Evolutionary conservation across 768 basidiomycete species (phyloP), one percentile per base, ranked within the genome.

Genomic region (Mycena haematopus): DNA sequence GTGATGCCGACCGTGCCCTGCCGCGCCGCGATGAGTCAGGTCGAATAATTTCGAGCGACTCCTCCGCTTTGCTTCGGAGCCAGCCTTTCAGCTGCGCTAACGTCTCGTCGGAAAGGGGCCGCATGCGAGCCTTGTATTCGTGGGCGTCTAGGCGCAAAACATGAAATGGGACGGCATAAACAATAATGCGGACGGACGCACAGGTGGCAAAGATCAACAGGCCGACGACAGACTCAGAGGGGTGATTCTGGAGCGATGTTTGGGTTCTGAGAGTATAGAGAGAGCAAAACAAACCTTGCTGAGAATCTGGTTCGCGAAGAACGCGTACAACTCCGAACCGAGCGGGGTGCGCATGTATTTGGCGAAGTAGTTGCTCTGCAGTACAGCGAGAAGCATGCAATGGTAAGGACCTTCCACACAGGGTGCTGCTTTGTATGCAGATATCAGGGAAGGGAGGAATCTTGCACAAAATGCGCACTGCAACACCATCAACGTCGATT

Each of bases 121-220:
- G 38, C 3, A 59, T 52, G 27, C 52, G 58, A 3, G 50, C 33
- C 24, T 35, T 52, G 13, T 52, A 59, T 4, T 59, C 50, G 38
- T 59, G n/a, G 21, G 58, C 50, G 22, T 59, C 58, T 58, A 21
- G 40, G 4, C 15, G 36, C 36, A 25, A 25, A 5, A 24, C 4
- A 24, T 21, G 24, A 35, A 4, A 42, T 35, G 17, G 14, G 11
- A 10, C n/a, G 21, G 3, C 15, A 11, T 15, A 22, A 10, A 33
- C 1, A 22, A 7, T 9, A 14, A 44, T 19, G 8, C 4, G 33
- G 38, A 19, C 14, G 6, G 50, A 59, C 50, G 40, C 17, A 59
- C 58, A 59, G 29, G 58, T 51, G 4, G 57, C 15, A 8, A 58
- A 21, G 6, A 58, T 51, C 19, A 58, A 19, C 11, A 58, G 57